phyloP scores from a whole-genome alignment of 73 alveolate genomes.

The Tetrahymena malaccensis region DNA sequence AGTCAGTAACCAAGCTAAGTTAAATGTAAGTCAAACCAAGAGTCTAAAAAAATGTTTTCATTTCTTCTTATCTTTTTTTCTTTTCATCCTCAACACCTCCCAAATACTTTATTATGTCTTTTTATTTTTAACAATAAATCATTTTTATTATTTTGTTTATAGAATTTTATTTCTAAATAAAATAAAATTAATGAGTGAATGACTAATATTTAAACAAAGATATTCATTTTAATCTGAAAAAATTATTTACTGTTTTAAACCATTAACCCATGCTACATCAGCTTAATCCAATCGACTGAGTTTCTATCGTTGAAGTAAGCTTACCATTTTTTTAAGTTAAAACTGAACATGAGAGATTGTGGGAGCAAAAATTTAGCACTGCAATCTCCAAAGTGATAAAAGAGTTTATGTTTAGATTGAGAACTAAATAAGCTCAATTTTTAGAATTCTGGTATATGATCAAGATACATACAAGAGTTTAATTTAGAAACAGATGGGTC shows the following conservation, averaged over 20 bases:
- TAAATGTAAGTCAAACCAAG: neutral
- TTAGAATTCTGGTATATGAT: neutral
- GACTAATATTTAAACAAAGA: no score
- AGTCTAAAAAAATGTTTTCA: neutral
- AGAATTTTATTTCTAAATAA: no score
- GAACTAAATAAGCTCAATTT: neutral
- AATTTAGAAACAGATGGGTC: neutral
- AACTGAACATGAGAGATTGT: neutral
- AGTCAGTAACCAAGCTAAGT: neutral
- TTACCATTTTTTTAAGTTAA: neutral
- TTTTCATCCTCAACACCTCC: neutral
- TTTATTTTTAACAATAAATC: no score
- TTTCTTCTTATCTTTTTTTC: neutral
- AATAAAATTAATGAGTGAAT: no score
- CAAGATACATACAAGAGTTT: neutral
- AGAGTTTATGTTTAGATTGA: neutral
- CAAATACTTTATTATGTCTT: neutral
- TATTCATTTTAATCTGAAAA: no score
- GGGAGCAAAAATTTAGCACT: neutral
- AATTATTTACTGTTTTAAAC: neutral
- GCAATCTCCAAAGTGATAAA: neutral
- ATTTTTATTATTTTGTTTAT: no score
- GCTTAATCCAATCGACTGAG: neutral
- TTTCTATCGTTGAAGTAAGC: neutral
- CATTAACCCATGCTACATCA: neutral